Conservation (phyloP, 2,329 filamentous ascomycete genomes). For the Teratosphaeria pseudoeucalypti region DNA sequence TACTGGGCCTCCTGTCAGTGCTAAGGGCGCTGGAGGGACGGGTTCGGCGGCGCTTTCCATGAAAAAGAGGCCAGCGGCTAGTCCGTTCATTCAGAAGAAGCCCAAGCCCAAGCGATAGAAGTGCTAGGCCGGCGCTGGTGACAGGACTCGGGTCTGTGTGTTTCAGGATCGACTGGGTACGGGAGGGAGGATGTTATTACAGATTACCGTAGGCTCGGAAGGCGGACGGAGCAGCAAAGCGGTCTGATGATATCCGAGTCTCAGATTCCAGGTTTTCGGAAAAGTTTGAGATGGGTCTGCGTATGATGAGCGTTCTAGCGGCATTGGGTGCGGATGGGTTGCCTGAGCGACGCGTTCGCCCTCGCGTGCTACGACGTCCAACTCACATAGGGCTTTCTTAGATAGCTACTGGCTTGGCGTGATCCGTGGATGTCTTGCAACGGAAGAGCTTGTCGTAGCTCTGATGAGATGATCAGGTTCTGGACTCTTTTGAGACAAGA, state of each 20-base stretch:
- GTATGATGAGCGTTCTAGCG: background rate
- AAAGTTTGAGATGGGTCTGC: background rate
- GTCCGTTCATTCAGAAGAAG: constrained; percentile 19
- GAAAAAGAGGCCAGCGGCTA: constrained; percentile 17
- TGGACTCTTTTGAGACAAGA: background rate
- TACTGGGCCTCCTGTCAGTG: constrained; percentile 4
- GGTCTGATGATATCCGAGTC: background rate
- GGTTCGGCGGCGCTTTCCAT: constrained; percentile 7
- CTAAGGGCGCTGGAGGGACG: constrained; percentile 4
- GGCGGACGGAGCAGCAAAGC: background rate
- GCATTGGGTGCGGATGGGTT: background rate
- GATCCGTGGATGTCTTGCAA: background rate
- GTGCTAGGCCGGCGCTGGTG: background rate
- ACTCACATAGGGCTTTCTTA: background rate
- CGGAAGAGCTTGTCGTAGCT: background rate
- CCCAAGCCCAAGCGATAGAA: constrained; percentile 6
- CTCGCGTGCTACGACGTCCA: background rate
- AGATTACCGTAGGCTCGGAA: background rate
- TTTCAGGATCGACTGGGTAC: background rate
- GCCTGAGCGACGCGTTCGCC: background rate
- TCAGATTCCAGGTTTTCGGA: background rate
- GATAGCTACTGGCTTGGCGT: background rate
- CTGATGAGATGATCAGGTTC: background rate
- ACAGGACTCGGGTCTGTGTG: background rate
- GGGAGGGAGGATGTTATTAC: background rate